Evolutionary conservation across 2,329 filamentous ascomycete species (phyloP).

Genomic region (Pezicula carpinea): DNA sequence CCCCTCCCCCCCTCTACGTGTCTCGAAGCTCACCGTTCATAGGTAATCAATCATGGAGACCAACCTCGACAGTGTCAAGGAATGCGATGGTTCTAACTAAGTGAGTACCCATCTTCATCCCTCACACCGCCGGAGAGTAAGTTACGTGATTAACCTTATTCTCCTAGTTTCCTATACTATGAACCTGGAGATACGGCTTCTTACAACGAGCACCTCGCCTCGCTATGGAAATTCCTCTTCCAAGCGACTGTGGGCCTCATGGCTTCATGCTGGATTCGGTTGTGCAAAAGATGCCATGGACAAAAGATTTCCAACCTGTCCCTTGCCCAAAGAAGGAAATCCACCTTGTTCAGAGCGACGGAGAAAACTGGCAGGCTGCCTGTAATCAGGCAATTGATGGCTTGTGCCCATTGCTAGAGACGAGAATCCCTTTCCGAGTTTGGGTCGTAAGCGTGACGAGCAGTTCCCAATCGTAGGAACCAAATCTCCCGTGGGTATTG

Average conservation of each 20-base stretch:
- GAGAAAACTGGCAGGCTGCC: background rate
- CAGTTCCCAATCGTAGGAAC: conserved; percentile 7
- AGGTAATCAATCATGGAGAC: background rate
- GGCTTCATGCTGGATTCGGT: conserved; percentile 4
- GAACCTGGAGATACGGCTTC: background rate
- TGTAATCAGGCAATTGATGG: conserved; percentile 1
- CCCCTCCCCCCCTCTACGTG: too few species aligned
- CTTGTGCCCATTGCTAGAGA: background rate
- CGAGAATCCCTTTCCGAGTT: background rate
- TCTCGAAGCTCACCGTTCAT: too few species aligned
- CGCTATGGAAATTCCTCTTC: conserved; percentile 17
- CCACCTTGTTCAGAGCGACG: background rate
- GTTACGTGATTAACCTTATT: background rate
- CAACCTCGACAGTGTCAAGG: background rate
- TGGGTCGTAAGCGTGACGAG: conserved; percentile 5
- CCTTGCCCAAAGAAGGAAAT: background rate
- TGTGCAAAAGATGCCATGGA: conserved; percentile 9
- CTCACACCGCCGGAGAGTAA: too few species aligned
- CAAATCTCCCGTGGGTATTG: conserved; percentile 51
- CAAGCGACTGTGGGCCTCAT: background rate
- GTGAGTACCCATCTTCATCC: background rate
- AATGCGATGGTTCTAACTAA: too few species aligned
- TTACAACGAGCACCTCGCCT: conserved; percentile 11
- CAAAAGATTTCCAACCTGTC: conserved; percentile 3
- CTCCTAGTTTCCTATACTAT: background rate